Percentiles rank a stretch among this genome's conserved stretches.
phyloP scores from a whole-genome alignment of 148 eudicot species.

The Chenopodium quinoa region DNA sequence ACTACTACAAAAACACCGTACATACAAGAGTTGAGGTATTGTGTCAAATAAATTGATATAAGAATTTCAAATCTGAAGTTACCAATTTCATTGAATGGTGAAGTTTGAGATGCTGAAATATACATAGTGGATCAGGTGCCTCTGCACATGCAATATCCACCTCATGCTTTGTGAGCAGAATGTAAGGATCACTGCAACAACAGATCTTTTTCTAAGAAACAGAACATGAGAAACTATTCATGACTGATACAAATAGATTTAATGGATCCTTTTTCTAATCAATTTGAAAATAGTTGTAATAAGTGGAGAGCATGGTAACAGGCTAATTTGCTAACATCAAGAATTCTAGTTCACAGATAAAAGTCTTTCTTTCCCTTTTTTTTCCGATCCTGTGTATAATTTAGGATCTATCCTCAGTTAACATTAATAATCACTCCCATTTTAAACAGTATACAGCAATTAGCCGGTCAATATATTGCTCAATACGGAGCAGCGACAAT shows the following conservation, averaged over 20 bases:
- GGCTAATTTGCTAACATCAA: background rate
- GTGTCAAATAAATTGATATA: background rate
- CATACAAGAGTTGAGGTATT: background rate
- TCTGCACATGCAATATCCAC: slow-evolving; percentile 15
- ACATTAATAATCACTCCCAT: background rate
- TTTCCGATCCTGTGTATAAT: too few species aligned
- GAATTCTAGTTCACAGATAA: too few species aligned
- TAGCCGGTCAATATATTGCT: slow-evolving; percentile 4
- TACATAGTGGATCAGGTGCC: slow-evolving; percentile 26
- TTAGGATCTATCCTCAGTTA: background rate
- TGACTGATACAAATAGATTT: background rate
- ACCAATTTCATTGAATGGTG: slow-evolving; percentile 33
- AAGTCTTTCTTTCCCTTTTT: background rate
- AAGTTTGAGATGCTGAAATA: slow-evolving; percentile 31
- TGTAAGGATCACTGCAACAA: slow-evolving; percentile 35
- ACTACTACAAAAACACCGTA: too few species aligned
- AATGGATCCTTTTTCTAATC: background rate
- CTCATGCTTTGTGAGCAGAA: slow-evolving; percentile 21
- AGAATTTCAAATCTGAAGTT: slow-evolving; percentile 1
- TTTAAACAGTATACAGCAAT: background rate
- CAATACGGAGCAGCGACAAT: background rate
- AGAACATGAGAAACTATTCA: slow-evolving; percentile 11
- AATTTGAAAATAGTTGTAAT: background rate
- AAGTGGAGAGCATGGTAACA: background rate
- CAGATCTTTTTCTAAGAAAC: slow-evolving; percentile 1